Evolutionary conservation across 495 filamentous ascomycete genomes (phyloP), one percentile per base, ranked within the genome.

Genomic region (Filosporella fistucella): DNA sequence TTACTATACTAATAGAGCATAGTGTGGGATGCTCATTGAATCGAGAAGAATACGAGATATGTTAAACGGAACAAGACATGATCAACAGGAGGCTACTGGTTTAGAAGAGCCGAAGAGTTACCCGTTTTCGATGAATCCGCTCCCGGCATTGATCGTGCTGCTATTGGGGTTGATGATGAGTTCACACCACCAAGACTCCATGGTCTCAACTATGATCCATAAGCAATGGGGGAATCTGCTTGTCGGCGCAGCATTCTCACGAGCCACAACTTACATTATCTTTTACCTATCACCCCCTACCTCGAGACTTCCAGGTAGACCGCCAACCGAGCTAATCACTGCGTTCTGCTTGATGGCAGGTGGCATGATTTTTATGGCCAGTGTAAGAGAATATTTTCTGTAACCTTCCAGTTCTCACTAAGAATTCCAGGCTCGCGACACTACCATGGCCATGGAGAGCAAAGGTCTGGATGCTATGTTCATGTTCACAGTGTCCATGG

Each of bases 1-100:
- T 30, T 10, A 21, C 10, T 6, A 3, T 17, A 49, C 45, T 67
- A 45, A 57, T 39, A 37, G 11, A 38, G 18, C 47, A 25, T 46
- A 89, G 79, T 84, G 85, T 45, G 89, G 93, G n/a, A 94, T 96
- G 84, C 82, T 96, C 32, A 77, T 97, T 59, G 91, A 96, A 61
- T 95, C 89, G 4, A 70, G 64, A 24, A 66, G 71, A 33, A 73
- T 95, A 51, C 78, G 85, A 20, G 70, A 79, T 8, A 72, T 89
- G 28, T 69, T 96, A 17, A 95, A 91, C 61, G 73, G 68, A 9
- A 80, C 80, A 23, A 66, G 80, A 10, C 59, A 53, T 11, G 49
- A 66, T 9, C 58, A 24, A 28, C 34, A 49, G 0, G 24, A 45
- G 13, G 16, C 45, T 21, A 24, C 49, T 23, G 29, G 44, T 1